Percentiles rank a stretch among this genome's conserved stretches.
These are phyloP conservation scores for Geotrichum candidum DNA, from an alignment of 1,139 yeast genomes.

Conservation along the genomic window DNA sequence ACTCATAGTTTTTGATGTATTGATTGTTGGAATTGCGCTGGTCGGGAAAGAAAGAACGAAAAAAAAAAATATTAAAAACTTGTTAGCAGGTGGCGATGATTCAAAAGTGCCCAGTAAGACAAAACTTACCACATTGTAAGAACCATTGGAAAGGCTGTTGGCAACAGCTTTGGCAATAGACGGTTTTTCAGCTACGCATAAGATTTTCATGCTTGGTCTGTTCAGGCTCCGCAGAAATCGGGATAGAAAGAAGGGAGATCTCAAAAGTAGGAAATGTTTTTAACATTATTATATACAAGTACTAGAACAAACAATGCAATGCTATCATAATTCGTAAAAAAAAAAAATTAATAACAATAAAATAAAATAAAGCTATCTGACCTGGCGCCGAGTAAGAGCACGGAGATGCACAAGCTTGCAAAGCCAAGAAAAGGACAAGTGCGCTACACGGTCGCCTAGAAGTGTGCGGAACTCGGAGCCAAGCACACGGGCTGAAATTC, in stretches of 20 bases:
- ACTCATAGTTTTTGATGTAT: slow-evolving; percentile 76
- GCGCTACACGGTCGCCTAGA: slow-evolving; percentile 3
- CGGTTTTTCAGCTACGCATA: slow-evolving; percentile 97
- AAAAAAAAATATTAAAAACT: no score
- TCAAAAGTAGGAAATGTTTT: neutral
- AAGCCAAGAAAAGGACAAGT: slow-evolving; percentile 8
- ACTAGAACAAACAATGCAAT: neutral
- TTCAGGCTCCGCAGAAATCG: neutral
- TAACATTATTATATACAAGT: neutral
- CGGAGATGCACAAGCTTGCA: slow-evolving; percentile 1
- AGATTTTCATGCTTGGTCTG: slow-evolving; percentile 49
- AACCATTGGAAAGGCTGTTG: slow-evolving; percentile 67
- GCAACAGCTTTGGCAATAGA: slow-evolving; percentile 89
- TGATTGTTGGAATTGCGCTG: slow-evolving; percentile 48
- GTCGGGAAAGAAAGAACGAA: neutral
- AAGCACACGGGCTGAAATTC: neutral
- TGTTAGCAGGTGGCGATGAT: neutral
- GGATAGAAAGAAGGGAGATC: neutral
- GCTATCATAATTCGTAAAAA: neutral
- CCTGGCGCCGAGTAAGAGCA: neutral
- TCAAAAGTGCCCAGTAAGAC: neutral
- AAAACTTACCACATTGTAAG: slow-evolving; percentile 32
- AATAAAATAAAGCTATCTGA: neutral
- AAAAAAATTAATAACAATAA: neutral
- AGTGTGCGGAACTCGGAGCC: slow-evolving; percentile 2